These are phyloP conservation scores for Thymus quinquecostatus DNA, from an alignment of 257 asterid species.

Conservation along the genomic window DNA sequence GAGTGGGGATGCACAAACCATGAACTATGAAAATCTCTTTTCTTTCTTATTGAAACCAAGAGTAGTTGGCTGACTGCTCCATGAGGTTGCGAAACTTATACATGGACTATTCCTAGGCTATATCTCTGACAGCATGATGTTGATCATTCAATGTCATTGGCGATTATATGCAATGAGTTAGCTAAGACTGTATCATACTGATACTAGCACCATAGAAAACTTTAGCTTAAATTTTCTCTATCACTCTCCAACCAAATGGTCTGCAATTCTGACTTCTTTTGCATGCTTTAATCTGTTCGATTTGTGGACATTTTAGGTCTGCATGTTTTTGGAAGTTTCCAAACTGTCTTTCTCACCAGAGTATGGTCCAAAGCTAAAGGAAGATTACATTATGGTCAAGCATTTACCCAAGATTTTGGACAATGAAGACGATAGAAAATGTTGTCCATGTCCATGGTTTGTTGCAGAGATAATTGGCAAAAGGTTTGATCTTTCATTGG, in stretches of 20 bases:
- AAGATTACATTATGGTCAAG: slow-evolving; percentile 87
- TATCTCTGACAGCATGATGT: slow-evolving; percentile 26
- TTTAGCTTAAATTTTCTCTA: slow-evolving; percentile 1
- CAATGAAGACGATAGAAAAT: slow-evolving; percentile 43
- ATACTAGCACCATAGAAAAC: slow-evolving; percentile 11
- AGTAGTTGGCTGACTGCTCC: slow-evolving; percentile 12
- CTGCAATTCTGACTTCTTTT: slow-evolving; percentile 7
- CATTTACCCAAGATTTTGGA: slow-evolving; percentile 65
- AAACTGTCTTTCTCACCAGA: slow-evolving; percentile 87
- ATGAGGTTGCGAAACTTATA: slow-evolving; percentile 8
- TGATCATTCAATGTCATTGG: slow-evolving; percentile 27
- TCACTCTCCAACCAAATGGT: not conserved
- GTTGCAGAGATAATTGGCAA: slow-evolving; percentile 97
- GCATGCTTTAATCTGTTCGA: slow-evolving; percentile 20
- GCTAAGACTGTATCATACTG: slow-evolving; percentile 15
- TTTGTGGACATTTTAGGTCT: slow-evolving; percentile 57
- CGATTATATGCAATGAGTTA: slow-evolving; percentile 12
- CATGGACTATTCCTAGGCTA: slow-evolving; percentile 13
- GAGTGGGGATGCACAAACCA: slow-evolving; percentile 10
- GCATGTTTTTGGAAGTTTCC: slow-evolving; percentile 91
- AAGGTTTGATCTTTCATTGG: slow-evolving; percentile 57
- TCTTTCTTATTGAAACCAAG: not conserved
- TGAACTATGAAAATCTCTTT: not conserved
- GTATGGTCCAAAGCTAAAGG: slow-evolving; percentile 94
- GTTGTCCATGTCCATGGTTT: slow-evolving; percentile 79